Evolutionary conservation across 352 stramenopile genomes (phyloP).

Genomic region (Globisporangium middletonii): DNA sequence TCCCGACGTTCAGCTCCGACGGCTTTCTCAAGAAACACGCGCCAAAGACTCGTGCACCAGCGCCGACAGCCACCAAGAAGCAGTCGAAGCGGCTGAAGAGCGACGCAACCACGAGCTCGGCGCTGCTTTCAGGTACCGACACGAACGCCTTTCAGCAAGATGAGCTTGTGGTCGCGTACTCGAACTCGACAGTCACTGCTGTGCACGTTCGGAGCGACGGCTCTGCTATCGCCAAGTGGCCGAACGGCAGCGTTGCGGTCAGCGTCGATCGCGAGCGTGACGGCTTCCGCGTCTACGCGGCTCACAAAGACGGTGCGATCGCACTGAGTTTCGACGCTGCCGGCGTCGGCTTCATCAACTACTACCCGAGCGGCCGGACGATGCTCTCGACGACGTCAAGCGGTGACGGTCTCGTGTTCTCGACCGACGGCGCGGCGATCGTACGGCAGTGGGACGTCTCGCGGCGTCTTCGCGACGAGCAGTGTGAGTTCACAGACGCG

Average conservation of each 20-base stretch:
- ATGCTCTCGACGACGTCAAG: constrained; percentile 66
- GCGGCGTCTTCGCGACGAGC: constrained; percentile 37
- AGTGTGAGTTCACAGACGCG: constrained; percentile 17
- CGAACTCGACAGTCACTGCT: constrained; percentile 39
- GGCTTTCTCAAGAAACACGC: constrained; percentile 38
- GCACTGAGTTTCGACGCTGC: constrained; percentile 57
- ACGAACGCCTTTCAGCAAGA: constrained; percentile 26
- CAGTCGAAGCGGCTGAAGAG: constrained; percentile 2
- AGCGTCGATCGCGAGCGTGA: constrained; percentile 58
- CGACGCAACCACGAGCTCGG: constrained; percentile 7
- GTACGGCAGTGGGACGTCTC: constrained; percentile 46
- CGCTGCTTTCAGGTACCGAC: background rate
- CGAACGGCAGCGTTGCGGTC: constrained; percentile 51
- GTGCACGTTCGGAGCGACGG: constrained; percentile 56
- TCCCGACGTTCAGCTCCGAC: constrained; percentile 38
- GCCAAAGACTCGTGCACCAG: constrained; percentile 2
- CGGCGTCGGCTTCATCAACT: constrained; percentile 76
- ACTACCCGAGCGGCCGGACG: constrained; percentile 64
- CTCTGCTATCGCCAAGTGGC: constrained; percentile 64
- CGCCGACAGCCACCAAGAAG: background rate
- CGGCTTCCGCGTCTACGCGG: constrained; percentile 62
- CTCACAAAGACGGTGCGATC: constrained; percentile 61
- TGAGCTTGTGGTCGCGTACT: constrained; percentile 33
- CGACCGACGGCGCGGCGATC: constrained; percentile 33
- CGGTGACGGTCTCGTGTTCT: constrained; percentile 57